Evolutionary conservation across 345 rosid genomes (phyloP), one percentile per base, ranked within the genome.

Genomic region (Eucalyptus sp.): DNA sequence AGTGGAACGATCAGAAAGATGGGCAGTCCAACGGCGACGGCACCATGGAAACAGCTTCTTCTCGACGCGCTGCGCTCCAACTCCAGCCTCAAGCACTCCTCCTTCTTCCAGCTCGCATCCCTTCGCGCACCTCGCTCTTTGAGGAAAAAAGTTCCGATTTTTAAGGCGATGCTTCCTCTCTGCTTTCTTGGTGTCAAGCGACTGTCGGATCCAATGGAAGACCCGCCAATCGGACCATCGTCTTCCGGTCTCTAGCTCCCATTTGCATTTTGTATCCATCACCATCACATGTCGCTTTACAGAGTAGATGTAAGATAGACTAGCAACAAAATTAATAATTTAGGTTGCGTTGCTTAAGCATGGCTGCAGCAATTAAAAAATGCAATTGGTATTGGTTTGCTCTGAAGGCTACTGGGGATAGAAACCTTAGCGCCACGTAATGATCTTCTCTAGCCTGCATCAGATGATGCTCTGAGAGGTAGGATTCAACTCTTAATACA

Each of bases 41-140:
- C 95, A 81, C 94, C 98, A 89, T 97, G 99, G 99, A 94, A 96
- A 93, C 97, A 95, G 94, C 97, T 96, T 86, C 95, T 96, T 50
- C 91, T 94, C 44, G 89, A 89, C 33, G 97, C 99, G 44, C 86
- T 97, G 76, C 96, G 94, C 52, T 93, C 96, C 60, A 95, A 94
- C 88, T 93, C 96, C 86, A 96, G 91, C 92, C 91, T 95, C 88
- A 95, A 90, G 88, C 97, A 95, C 89, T 93, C 96, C 86, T 88
- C 97, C 86, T 97, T 54, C 92, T 86, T 94, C 88, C 99, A 97
- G 89, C 91, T 96, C 60, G 98, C 94, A 88, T 31, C 93, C 22
- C n/a, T 88, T 76, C 54, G 7, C 71, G 14, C 27, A 6, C 25
- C 60, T 48, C 22, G 33, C 8, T 76, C 48, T 41, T 24, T 41